A percentile compares a stretch with the other conserved stretches of the same genome.
These are phyloP conservation scores for Trichocomaceae sp. DNA, from an alignment of 2,329 filamentous ascomycete genomes.

Conservation along the genomic window DNA sequence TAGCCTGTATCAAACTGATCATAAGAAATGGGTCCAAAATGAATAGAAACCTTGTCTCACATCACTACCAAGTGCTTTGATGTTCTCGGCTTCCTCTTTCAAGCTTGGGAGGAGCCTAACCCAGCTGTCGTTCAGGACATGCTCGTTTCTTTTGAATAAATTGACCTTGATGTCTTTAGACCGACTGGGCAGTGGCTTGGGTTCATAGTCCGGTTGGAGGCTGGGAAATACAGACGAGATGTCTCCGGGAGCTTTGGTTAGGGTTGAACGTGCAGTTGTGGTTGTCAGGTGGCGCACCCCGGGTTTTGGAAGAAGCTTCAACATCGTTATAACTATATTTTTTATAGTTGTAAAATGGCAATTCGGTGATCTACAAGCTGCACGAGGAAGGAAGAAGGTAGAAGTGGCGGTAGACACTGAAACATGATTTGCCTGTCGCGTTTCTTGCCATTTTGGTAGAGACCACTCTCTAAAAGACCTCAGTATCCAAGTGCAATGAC, in stretches of 20 bases:
- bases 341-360: neutral
- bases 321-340: neutral
- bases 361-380: too few relatives aligned
- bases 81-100: constrained; percentile 35
- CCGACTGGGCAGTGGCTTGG: constrained; percentile 36
- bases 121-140: constrained; percentile 37
- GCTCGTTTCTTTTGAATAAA: constrained; percentile 36
- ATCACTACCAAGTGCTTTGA: constrained; percentile 35
- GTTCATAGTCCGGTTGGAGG: constrained; percentile 37
- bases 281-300: constrained; percentile 27
- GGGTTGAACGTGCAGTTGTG: constrained; percentile 23
- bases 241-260: constrained; percentile 41
- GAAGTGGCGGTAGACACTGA: neutral
- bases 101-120: constrained; percentile 35
- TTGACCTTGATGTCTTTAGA: constrained; percentile 36
- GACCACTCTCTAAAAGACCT: neutral
- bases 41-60: constrained; percentile 22
- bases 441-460: neutral
- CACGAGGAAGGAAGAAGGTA: neutral
- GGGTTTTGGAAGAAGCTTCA: constrained; percentile 21
- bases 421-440: neutral
- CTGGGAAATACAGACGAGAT: constrained; percentile 46
- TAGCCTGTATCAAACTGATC: constrained; percentile 23
- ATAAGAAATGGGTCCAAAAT: neutral
- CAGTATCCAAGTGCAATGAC: neutral